Evolutionary conservation across 257 asterid species (phyloP).

Genomic region (Fraxinus americana): DNA sequence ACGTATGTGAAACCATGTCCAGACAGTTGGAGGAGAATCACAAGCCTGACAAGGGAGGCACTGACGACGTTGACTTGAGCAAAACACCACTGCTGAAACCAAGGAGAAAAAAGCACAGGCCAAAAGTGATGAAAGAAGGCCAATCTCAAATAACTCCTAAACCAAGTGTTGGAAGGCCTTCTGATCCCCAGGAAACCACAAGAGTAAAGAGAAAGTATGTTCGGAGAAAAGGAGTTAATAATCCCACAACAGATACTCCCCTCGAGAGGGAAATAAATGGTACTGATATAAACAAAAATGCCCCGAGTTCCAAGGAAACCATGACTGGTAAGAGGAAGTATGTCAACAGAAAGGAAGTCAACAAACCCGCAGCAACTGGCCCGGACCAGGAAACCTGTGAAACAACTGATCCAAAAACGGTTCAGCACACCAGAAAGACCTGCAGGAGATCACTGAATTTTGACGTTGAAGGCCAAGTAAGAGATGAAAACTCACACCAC

Average conservation of each 20-base stretch:
- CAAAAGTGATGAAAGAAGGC: conserved; percentile 79
- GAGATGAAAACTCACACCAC: conserved; percentile 39
- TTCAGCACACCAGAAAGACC: conserved; percentile 48
- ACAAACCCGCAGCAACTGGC: conserved; percentile 29
- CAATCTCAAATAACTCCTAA: conserved; percentile 48
- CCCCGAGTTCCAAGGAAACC: conserved; percentile 32
- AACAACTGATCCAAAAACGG: conserved; percentile 20
- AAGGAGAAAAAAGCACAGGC: conserved; percentile 86
- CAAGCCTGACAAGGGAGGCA: conserved; percentile 75
- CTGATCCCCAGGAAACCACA: conserved; percentile 41
- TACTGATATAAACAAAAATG: conserved; percentile 26
- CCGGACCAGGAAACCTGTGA: conserved; percentile 37
- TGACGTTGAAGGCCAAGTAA: conserved; percentile 39
- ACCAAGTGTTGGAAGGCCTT: conserved; percentile 41
- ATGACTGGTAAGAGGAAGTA: conserved; percentile 54
- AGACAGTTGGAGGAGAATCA: conserved; percentile 57
- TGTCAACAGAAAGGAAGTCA: conserved; percentile 43
- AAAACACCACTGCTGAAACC: conserved; percentile 71
- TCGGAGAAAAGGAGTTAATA: conserved; percentile 41
- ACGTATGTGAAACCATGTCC: conserved; percentile 34
- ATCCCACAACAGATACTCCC: conserved; percentile 27
- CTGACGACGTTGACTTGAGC: conserved; percentile 45
- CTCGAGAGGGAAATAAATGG: conserved; percentile 34
- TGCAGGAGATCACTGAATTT: conserved; percentile 66
- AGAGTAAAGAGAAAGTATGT: conserved; percentile 61